A percentile compares a stretch with the other conserved stretches of the same genome.
phyloP scores from a whole-genome alignment of 1,139 yeast species.

The Geotrichum bryndzae region DNA sequence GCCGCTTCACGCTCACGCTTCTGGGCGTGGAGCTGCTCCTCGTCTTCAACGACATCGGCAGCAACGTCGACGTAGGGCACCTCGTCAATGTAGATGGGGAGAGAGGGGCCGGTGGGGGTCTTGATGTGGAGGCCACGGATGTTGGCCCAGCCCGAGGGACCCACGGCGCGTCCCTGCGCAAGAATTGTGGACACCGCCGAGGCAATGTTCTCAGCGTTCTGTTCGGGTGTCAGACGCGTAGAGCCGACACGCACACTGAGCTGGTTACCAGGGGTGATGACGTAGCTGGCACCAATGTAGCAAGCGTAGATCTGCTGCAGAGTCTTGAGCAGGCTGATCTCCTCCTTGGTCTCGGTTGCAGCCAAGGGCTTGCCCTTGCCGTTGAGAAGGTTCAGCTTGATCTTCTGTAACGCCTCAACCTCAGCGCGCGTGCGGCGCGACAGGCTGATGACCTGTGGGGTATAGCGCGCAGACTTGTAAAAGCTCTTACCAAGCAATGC shows the following conservation, averaged over 20 bases:
- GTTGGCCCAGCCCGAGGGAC: constrained; percentile 37
- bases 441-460: constrained; percentile 13
- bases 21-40: constrained; percentile 30
- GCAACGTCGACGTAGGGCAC: constrained; percentile 45
- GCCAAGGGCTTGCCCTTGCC: constrained; percentile 36
- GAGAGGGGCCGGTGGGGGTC: constrained; percentile 66
- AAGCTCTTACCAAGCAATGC: constrained; percentile 75
- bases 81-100: constrained; percentile 73
- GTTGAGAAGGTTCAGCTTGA: constrained; percentile 18
- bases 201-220: constrained; percentile 48
- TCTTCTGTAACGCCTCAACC: constrained; percentile 16
- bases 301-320: constrained; percentile 51
- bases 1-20: constrained; percentile 26
- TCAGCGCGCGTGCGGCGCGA: constrained; percentile 11
- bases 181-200: constrained; percentile 51
- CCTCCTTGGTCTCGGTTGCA: constrained; percentile 41
- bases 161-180: constrained; percentile 28
- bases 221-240: constrained; percentile 37
- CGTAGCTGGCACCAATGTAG: constrained; percentile 53
- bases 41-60: constrained; percentile 34
- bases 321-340: constrained; percentile 35
- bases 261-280: constrained; percentile 71
- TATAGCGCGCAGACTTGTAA: constrained; percentile 42
- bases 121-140: constrained; percentile 64
- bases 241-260: constrained; percentile 64